Evolutionary conservation across 75 land plant species (phyloP).

Genomic region (Pseudotsuga menziesii): DNA sequence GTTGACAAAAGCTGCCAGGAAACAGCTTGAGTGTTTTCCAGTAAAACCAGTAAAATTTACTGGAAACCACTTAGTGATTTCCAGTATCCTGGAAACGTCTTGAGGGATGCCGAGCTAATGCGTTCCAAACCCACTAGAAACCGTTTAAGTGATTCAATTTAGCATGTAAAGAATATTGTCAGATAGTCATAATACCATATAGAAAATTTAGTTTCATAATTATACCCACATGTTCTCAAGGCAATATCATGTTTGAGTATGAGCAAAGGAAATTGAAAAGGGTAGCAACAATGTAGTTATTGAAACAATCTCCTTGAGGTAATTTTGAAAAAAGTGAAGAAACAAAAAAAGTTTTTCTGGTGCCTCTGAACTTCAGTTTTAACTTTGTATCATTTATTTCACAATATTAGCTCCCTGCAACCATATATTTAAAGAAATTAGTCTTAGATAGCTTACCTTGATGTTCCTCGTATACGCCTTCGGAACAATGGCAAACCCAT

Average conservation of each 20-base stretch:
- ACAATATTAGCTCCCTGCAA: not conserved
- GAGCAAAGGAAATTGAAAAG: not conserved
- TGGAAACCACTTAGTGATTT: too few species aligned
- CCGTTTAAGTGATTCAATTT: too few species aligned
- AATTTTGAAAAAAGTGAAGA: not conserved
- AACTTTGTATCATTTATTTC: not conserved
- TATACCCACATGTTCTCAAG: not conserved
- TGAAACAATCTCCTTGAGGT: not conserved
- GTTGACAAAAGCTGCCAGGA: too few species aligned
- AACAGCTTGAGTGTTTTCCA: too few species aligned
- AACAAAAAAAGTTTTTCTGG: not conserved
- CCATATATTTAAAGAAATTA: not conserved
- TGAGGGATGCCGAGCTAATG: too few species aligned
- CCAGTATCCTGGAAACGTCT: too few species aligned
- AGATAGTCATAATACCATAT: too few species aligned
- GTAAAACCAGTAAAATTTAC: too few species aligned
- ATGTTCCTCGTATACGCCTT: constrained; percentile 72
- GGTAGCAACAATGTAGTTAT: not conserved
- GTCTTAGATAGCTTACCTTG: constrained; percentile 45
- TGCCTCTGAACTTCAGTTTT: not conserved
- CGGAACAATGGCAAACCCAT: constrained; percentile 94
- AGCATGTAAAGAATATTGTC: too few species aligned
- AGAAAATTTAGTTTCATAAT: too few species aligned
- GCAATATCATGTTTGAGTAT: not conserved
- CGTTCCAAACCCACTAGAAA: too few species aligned